Evolutionary conservation across 768 basidiomycete genomes (phyloP).

Genomic region (Hygrophoropsis aurantiaca): DNA sequence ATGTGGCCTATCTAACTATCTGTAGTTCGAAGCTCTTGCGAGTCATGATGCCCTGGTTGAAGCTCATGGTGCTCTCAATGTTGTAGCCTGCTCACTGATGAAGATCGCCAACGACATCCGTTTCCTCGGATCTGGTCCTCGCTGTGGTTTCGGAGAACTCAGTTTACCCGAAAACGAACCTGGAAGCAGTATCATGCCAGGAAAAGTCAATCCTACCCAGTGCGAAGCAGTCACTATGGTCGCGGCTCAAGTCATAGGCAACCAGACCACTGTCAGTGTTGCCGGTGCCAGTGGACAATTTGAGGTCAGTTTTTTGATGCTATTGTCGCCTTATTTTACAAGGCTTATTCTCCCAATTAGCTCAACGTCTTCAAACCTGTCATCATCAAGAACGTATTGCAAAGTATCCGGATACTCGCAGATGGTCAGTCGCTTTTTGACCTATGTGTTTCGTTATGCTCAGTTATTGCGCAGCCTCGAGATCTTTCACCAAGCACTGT

Average conservation of each 20-base stretch:
- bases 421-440: conserved; percentile 64
- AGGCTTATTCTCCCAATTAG: conserved; percentile 37
- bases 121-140: conserved; percentile 95
- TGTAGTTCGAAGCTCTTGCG: conserved; percentile 94
- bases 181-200: conserved; percentile 99
- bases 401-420: conserved; percentile 89
- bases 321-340: conserved; percentile 5
- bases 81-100: conserved; percentile 95
- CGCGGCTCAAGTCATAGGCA: conserved; percentile 97
- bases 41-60: conserved; percentile 98
- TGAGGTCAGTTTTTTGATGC: conserved; percentile 60
- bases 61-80: conserved; percentile 94
- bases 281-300: conserved; percentile 97
- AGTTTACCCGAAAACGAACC: conserved; percentile 97
- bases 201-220: conserved; percentile 99
- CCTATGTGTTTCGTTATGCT: too few species aligned
- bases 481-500: conserved; percentile 97
- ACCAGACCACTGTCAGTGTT: conserved; percentile 89
- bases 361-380: conserved; percentile 99
- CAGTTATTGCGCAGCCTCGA: conserved; percentile 64
- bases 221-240: conserved; percentile 99
- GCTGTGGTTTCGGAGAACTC: conserved; percentile 95
- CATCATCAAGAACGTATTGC: conserved; percentile 95
- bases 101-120: conserved; percentile 99
- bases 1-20: not conserved